phyloP scores from a whole-genome alignment of 257 asterid genomes.

The Ajuga chamaepitys region DNA sequence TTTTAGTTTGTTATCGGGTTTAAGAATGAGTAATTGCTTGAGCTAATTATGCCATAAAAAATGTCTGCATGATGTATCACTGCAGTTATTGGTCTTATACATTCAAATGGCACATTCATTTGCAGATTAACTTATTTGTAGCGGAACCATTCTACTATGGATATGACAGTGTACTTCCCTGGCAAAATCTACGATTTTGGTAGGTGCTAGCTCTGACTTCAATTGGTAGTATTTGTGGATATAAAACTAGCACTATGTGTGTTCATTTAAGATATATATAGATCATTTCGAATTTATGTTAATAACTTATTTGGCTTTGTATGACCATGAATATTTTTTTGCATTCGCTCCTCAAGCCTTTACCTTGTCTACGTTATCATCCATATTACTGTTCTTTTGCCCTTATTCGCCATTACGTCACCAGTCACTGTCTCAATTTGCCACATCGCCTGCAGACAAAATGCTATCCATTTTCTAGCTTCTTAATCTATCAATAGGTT shows the following conservation, averaged over 20 bases:
- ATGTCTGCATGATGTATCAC: background rate
- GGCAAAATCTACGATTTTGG: slow-evolving; percentile 95
- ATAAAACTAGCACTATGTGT: background rate
- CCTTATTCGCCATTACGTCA: background rate
- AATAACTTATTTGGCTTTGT: too few species aligned
- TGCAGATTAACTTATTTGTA: slow-evolving; percentile 69
- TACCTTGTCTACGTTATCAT: background rate
- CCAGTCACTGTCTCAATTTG: background rate
- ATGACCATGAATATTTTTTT: too few species aligned
- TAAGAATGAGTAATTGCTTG: slow-evolving; percentile 2
- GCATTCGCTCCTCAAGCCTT: background rate
- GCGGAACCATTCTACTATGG: slow-evolving; percentile 97
- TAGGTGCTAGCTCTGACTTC: slow-evolving; percentile 20
- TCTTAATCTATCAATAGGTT: too few species aligned
- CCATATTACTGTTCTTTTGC: background rate
- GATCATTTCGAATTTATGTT: too few species aligned
- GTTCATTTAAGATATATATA: background rate
- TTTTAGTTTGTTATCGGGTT: background rate
- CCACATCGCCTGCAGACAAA: background rate
- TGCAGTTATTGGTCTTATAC: slow-evolving; percentile 1
- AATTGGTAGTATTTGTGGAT: background rate
- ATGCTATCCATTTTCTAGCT: too few species aligned
- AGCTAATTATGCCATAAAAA: slow-evolving; percentile 3
- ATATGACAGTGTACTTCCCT: slow-evolving; percentile 64
- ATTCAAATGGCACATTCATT: background rate